Evolutionary conservation across 768 basidiomycete genomes (phyloP).

Genomic region (Rhodosporidiobolus odoratus): DNA sequence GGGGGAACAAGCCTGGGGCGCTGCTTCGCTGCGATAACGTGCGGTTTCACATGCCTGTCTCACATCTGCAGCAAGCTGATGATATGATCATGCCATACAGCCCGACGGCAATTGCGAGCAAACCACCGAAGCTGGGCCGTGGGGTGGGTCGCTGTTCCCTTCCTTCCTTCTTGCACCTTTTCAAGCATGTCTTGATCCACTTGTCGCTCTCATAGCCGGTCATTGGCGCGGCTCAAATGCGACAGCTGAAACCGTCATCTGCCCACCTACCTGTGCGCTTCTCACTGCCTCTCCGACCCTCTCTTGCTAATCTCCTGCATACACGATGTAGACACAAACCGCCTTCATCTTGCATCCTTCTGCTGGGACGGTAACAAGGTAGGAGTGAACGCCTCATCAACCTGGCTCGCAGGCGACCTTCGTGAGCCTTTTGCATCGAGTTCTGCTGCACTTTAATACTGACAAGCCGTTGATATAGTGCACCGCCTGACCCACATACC

Average conservation of each 20-base stretch:
- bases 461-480: not conserved
- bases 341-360: constrained; percentile 12
- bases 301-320: no score
- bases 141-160: constrained; percentile 9
- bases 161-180: not conserved
- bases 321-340: constrained; percentile 9
- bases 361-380: constrained; percentile 34
- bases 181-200: no score
- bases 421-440: not conserved
- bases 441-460: no score
- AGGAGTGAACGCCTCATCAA: not conserved
- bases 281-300: not conserved
- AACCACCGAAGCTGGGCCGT: constrained; percentile 6
- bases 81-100: not conserved
- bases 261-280: constrained; percentile 21
- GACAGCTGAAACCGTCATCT: constrained; percentile 27
- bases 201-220: constrained; percentile 2
- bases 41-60: no score
- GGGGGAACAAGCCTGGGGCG: constrained; percentile 14
- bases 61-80: no score
- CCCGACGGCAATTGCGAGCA: constrained; percentile 6
- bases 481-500: constrained; percentile 22
- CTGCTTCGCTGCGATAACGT: constrained; percentile 1
- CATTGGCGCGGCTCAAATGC: constrained; percentile 25
- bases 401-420: constrained; percentile 26